Percentiles rank a stretch among this genome's conserved stretches.
phyloP scores from a whole-genome alignment of 2,329 filamentous ascomycete species.

The Alternaria longipes region DNA sequence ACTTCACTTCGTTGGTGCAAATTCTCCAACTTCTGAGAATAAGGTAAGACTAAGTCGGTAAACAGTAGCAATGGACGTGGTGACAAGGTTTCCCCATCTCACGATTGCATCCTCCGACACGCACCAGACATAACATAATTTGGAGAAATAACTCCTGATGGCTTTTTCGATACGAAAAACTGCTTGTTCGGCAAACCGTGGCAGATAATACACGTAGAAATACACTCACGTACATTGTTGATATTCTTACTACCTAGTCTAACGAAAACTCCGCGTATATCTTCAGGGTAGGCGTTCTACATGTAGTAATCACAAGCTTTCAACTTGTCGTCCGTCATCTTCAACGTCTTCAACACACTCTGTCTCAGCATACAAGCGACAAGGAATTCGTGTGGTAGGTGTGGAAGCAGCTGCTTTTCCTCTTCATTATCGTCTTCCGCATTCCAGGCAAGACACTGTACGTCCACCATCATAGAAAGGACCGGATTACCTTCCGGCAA shows the following conservation, averaged over 20 bases:
- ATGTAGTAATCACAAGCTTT: not conserved
- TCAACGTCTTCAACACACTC: not conserved
- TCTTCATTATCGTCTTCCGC: not conserved
- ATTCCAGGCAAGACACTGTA: not conserved
- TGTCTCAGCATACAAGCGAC: not conserved
- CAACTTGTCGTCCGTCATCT: not conserved
- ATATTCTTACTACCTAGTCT: too few relatives aligned
- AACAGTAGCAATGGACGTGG: too few relatives aligned
- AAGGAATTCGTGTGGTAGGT: not conserved
- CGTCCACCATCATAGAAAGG: not conserved
- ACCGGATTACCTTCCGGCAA: not conserved
- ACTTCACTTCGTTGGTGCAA: not conserved
- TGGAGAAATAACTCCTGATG: accelerated
- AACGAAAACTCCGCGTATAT: too few relatives aligned
- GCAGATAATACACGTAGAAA: too few relatives aligned
- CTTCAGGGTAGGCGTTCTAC: too few relatives aligned
- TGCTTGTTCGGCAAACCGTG: too few relatives aligned
- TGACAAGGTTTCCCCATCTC: too few relatives aligned
- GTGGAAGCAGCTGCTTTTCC: not conserved
- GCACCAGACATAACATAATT: too few relatives aligned
- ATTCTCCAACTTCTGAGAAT: too few relatives aligned
- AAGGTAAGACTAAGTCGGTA: too few relatives aligned
- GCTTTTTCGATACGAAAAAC: accelerated
- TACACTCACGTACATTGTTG: too few relatives aligned
- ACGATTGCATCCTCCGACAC: too few relatives aligned